Base-by-base conservation (phyloP, 169 alveolate species). In the Cytauxzoon felis region DNA sequence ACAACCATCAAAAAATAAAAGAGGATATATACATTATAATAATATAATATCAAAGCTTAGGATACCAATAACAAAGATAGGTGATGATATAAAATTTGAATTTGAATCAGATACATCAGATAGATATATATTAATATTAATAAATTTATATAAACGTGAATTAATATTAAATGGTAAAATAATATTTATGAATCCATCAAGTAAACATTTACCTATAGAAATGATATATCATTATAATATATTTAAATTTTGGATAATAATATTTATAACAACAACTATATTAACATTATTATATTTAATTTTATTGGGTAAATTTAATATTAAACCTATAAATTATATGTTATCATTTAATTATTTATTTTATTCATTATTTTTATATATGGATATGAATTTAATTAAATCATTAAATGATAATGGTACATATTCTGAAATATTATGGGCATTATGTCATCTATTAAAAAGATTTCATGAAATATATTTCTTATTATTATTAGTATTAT, bases 71-170 rank as follows among this genome's bases (percentile, higher is more conserved):
- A 19, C 81, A 4, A 40, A 13, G 26, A 63, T 57, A 9, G 68
- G 76, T 5, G 47, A 57, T 1, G 36, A 41, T 8, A 47, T 58
- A 18, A 41, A n/a, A 3, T 65, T 65, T 19, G 41, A 19, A 19
- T 65, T 18, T 58, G 40, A 38, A 51, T 54, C 75, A 30, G 52
- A 57, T 23, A 47, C 54, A 21, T 16, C 75, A 3, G 80, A 66
- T 41, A 41, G 81, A 24, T 76, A 56, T 56, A 59, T 59, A 3
- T 41, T 66, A 5, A n/a, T 76, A 24, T 36, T 76, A 0, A 40
- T 65, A 24, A 76, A 76, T 24, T 57, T 81, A n/a, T 73, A 76
- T 56, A 59, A 65, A 63, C 65, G 75, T n/a, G 50, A 49, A 36
- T 32, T 76, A 30, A 5, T 32, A 1, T 42, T 76, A 13, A 42